phyloP scores from a whole-genome alignment of 257 asterid species.

The Cynanchum wilfordii region DNA sequence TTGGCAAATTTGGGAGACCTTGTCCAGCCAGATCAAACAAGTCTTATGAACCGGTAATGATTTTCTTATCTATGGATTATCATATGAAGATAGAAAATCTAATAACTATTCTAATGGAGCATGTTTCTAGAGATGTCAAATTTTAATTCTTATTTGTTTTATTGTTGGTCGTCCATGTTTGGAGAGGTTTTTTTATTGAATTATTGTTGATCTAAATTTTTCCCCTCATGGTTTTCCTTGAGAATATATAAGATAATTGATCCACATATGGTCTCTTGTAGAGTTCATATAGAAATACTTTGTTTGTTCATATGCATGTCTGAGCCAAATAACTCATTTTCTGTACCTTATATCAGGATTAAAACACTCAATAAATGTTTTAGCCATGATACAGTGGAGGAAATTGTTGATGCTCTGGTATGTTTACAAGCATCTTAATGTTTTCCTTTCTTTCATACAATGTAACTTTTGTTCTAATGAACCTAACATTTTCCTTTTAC shows the following conservation, averaged over 20 bases:
- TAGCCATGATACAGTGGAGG: constrained; percentile 86
- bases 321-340: constrained; percentile 21
- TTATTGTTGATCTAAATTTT: not conserved
- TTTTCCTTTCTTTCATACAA: not conserved
- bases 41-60: constrained; percentile 65
- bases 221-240: not conserved
- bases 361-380: constrained; percentile 69
- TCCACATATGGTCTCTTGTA: not conserved
- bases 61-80: constrained; percentile 6
- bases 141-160: not conserved
- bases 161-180: not conserved
- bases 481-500: not conserved
- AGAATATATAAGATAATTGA: not conserved
- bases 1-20: constrained; percentile 58
- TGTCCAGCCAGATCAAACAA: constrained; percentile 51
- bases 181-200: not conserved
- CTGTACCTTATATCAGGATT: constrained; percentile 50
- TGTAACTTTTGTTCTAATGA: not conserved
- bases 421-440: constrained; percentile 20
- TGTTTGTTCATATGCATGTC: not conserved
- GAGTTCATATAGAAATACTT: not conserved
- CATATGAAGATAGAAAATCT: not conserved
- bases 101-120: not conserved
- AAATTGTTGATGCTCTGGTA: constrained; percentile 82
- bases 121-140: not conserved